Evolutionary conservation across 106 monocot species (phyloP).

Genomic region (Platanthera guangdongensis): DNA sequence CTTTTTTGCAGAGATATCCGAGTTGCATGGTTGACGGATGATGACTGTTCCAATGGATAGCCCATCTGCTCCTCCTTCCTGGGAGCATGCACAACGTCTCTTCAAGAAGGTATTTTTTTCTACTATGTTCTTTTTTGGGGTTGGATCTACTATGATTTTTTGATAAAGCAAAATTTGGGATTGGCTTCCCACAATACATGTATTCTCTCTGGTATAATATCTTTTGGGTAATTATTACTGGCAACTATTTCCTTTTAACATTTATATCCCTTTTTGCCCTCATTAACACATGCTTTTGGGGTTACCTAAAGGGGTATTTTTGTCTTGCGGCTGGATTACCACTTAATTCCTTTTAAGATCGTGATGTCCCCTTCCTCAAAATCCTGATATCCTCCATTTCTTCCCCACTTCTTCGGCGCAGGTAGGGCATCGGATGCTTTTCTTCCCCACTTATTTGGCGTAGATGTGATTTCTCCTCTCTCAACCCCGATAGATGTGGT

Average conservation of each 20-base stretch:
- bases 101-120: constrained; percentile 41
- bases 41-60: constrained; percentile 80
- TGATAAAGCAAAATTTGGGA: not conserved
- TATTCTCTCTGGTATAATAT: not conserved
- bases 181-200: not conserved
- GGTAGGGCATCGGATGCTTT: too few relatives aligned
- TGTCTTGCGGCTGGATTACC: too few relatives aligned
- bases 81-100: constrained; percentile 56
- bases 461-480: too few relatives aligned
- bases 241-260: not conserved
- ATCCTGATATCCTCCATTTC: too few relatives aligned
- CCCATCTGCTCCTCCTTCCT: constrained; percentile 26
- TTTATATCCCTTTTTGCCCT: too few relatives aligned
- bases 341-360: too few relatives aligned
- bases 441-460: too few relatives aligned
- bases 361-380: too few relatives aligned
- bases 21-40: constrained; percentile 57
- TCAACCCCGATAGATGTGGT: too few relatives aligned
- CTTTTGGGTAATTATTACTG: not conserved
- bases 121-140: not conserved
- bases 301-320: too few relatives aligned
- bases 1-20: not conserved
- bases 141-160: not conserved
- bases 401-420: too few relatives aligned
- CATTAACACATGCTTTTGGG: too few relatives aligned